Percentiles rank a stretch among this genome's conserved stretches.
Evolutionary conservation across 805 yeast genomes (phyloP).

Genomic region (Cyberlindnera sargentensis): DNA sequence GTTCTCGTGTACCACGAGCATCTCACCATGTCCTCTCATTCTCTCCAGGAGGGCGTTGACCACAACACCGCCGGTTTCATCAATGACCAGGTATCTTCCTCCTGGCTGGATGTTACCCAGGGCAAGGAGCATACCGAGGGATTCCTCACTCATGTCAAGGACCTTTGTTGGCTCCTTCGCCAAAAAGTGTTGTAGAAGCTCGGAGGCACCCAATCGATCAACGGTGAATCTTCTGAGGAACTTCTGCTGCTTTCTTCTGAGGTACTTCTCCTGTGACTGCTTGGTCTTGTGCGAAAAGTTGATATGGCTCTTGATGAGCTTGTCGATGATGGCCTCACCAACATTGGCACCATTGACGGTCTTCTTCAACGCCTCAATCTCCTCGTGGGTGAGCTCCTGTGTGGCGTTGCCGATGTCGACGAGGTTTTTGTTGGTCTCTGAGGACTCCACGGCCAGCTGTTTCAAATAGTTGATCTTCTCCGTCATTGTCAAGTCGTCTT

Average conservation of each 20-base stretch:
- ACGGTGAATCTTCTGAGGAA: constrained; percentile 81
- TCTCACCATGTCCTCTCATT: constrained; percentile 67
- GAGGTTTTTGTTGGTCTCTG: constrained; percentile 61
- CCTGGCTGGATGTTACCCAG: constrained; percentile 83
- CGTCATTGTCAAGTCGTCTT: constrained; percentile 18
- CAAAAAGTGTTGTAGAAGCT: constrained; percentile 62
- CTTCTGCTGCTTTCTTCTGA: constrained; percentile 87
- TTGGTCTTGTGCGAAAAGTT: constrained; percentile 85
- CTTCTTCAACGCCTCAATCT: constrained; percentile 76
- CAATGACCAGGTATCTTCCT: constrained; percentile 81
- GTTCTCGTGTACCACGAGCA: constrained; percentile 79
- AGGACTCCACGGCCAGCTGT: constrained; percentile 30
- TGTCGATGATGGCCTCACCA: constrained; percentile 75
- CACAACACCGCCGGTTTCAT: constrained; percentile 92
- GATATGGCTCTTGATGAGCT: constrained; percentile 75
- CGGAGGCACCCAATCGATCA: constrained; percentile 64
- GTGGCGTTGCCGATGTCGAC: constrained; percentile 60
- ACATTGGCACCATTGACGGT: constrained; percentile 51
- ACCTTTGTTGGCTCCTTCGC: constrained; percentile 64
- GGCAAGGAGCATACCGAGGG: constrained; percentile 69
- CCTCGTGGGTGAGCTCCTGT: constrained; percentile 70
- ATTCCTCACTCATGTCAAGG: constrained; percentile 78
- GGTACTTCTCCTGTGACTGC: constrained; percentile 86
- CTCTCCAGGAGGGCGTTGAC: constrained; percentile 83
- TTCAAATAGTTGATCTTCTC: constrained; percentile 24